Base-by-base conservation (phyloP, 768 basidiomycete genomes). In the Dioszegia crocea region DNA sequence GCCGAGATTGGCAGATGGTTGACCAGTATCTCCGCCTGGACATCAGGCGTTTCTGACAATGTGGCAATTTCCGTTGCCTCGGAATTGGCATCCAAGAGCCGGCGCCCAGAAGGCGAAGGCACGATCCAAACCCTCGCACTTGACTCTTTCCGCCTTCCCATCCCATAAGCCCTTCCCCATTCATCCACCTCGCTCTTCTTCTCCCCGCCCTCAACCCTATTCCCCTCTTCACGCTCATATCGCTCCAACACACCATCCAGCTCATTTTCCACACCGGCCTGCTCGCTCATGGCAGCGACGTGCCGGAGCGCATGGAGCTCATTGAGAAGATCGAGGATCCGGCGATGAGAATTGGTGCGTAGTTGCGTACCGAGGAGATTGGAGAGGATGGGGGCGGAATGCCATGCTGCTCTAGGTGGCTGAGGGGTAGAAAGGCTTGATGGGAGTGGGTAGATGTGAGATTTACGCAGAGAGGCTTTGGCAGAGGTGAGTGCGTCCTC, bases 81-180 rank as follows among this genome's bases (percentile, higher is more conserved):
- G 14, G 33, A 33, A 14, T 6, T 33, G 14, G 33, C 33, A 19
- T 59, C 56, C 5, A 61, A 30, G 12, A 52, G 47, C 17, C 21
- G 31, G 26, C 31, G 23, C 4, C 62, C 24, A 14, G 41, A 16
- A 56, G 56, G 16, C 57, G 60, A 59, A 12, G 75, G 73, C 60
- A 96, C 88, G 80, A 94, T 87, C 93, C 93, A 98, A 9, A 93
- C 91, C 38, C 90, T 83, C 33, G 93, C 91, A 0, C 86, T 80
- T 66, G 88, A 89, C 60, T 90, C 90, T 79, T 98, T 98, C 64
- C 93, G 83, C 77, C 85, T 83, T 38, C 93, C 93, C 48, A 88
- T 71, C 0, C 88, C 88, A 71, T 90, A 89, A n/a, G 86, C 85
- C 58, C 93, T 81, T n/a, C 91, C 90, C 56, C 83, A 82, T 44